Evolutionary conservation across 768 basidiomycete species (phyloP).

Genomic region (Termitomyces sp.): DNA sequence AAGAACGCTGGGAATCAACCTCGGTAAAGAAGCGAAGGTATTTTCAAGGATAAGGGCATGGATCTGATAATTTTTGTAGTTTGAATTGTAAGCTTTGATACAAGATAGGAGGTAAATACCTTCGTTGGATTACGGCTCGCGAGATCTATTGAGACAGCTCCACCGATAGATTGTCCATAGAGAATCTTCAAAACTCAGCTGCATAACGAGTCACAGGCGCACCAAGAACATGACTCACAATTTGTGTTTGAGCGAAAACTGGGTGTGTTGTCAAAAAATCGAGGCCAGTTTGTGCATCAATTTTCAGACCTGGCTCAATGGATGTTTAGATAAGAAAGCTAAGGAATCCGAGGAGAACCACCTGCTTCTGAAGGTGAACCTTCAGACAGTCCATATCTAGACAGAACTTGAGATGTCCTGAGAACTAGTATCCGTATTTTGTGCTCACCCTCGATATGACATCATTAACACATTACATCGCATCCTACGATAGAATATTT

Average conservation of each 20-base stretch:
- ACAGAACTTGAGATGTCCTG: background rate
- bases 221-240: constrained; percentile 36
- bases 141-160: constrained; percentile 88
- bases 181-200: constrained; percentile 41
- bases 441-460: constrained; percentile 81
- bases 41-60: constrained; percentile 85
- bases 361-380: constrained; percentile 22
- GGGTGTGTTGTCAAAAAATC: constrained; percentile 68
- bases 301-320: constrained; percentile 53
- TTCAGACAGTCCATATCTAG: constrained; percentile 83
- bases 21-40: constrained; percentile 83
- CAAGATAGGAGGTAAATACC: constrained; percentile 25
- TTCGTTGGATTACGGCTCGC: constrained; percentile 70
- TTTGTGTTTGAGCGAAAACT: constrained; percentile 53
- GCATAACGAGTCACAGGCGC: background rate
- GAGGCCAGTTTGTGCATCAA: constrained; percentile 81
- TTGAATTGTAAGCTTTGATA: background rate
- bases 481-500: constrained; percentile 66
- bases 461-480: constrained; percentile 93
- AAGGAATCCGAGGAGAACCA: background rate
- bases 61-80: constrained; percentile 37
- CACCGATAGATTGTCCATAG: constrained; percentile 87
- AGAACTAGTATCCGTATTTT: background rate
- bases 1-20: too few species aligned
- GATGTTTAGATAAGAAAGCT: background rate